phyloP scores from a whole-genome alignment of 2,329 filamentous ascomycete species.

The Colletotrichum lindemuthianum region DNA sequence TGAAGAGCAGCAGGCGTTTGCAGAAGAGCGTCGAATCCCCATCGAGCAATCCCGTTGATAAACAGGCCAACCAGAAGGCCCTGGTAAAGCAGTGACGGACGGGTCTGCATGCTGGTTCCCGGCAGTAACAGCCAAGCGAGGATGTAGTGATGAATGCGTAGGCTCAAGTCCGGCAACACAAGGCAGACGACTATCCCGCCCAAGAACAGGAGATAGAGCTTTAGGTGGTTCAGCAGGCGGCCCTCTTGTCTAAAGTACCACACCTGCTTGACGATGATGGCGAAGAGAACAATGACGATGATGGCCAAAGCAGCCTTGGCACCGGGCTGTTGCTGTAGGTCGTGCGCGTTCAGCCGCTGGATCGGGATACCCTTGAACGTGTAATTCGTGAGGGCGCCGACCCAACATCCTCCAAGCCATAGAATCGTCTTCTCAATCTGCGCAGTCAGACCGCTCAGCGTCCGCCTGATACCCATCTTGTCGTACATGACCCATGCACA shows the following conservation, averaged over 20 bases:
- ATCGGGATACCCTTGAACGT: conserved; percentile 96
- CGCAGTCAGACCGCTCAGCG: conserved; percentile 77
- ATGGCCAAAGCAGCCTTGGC: conserved; percentile 84
- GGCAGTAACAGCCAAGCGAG: conserved; percentile 86
- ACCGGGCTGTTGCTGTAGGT: conserved; percentile 88
- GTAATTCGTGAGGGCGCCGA: conserved; percentile 92
- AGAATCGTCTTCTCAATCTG: conserved; percentile 91
- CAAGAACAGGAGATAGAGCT: conserved; percentile 78
- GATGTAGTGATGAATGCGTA: conserved; percentile 96
- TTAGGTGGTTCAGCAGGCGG: conserved; percentile 79
- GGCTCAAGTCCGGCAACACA: conserved; percentile 77
- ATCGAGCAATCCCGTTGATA: conserved; percentile 91
- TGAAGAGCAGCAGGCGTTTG: conserved; percentile 81
- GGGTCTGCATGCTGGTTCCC: conserved; percentile 88
- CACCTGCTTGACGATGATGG: conserved; percentile 78
- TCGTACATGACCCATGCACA: conserved; percentile 88
- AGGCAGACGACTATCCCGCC: conserved; percentile 75
- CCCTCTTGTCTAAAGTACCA: conserved; percentile 90
- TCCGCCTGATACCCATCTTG: conserved; percentile 80
- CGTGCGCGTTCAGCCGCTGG: conserved; percentile 87
- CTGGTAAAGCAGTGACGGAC: conserved; percentile 86
- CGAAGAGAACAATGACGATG: conserved; percentile 76
- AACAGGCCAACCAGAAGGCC: conserved; percentile 91
- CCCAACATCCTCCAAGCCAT: conserved; percentile 91
- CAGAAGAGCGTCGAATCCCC: conserved; percentile 91